These are phyloP conservation scores for Fusarium pseudocircinatum DNA, from an alignment of 2,329 filamentous ascomycete genomes.

Conservation along the genomic window DNA sequence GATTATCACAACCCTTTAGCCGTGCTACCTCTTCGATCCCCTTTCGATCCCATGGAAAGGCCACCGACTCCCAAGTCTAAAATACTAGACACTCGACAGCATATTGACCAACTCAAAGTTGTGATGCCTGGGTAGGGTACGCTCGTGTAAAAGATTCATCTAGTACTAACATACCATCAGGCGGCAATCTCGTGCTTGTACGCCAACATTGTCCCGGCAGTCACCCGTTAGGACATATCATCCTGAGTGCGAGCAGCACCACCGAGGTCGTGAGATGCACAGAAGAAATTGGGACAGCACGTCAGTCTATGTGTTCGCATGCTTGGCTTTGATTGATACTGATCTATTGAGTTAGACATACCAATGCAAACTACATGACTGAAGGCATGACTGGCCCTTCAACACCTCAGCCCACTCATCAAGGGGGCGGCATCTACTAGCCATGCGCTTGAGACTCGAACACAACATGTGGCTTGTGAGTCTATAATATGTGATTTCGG, in stretches of 20 bases:
- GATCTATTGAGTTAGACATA: not conserved
- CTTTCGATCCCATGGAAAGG: constrained; percentile 2
- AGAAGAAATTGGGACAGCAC: constrained; percentile 14
- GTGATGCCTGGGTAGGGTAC: not conserved
- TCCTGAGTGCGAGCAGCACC: not conserved
- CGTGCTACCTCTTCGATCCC: constrained; percentile 27
- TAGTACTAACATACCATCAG: not conserved
- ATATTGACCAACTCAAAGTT: not conserved
- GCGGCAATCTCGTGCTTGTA: not conserved
- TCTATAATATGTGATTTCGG: not conserved
- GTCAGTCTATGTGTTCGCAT: not conserved
- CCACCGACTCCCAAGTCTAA: not conserved
- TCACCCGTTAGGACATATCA: not conserved
- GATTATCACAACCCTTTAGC: constrained; percentile 25
- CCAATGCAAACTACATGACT: not conserved
- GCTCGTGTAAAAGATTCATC: not conserved
- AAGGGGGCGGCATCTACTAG: constrained; percentile 18
- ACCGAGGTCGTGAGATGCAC: constrained; percentile 19
- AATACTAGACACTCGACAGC: not conserved
- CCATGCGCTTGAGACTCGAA: not conserved
- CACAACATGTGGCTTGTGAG: not conserved
- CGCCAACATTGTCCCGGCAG: not conserved
- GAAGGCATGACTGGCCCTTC: not conserved
- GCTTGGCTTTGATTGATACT: not conserved
- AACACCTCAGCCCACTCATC: constrained; percentile 27